These are phyloP conservation scores for Capsicum baccatum DNA, from an alignment of 257 asterid genomes.

Conservation along the genomic window DNA sequence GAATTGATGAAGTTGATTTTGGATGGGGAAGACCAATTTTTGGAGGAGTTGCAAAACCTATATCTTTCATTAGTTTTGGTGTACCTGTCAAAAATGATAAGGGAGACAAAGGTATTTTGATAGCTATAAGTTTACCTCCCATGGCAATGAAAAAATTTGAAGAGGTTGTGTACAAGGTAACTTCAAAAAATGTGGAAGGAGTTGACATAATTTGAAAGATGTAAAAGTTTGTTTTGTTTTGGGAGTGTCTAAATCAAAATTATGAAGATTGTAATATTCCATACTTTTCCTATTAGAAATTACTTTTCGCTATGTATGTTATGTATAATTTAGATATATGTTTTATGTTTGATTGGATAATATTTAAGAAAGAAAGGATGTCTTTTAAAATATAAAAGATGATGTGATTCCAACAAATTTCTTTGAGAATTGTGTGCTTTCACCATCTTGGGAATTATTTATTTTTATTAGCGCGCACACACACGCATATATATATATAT, in stretches of 20 bases:
- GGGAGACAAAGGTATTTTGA: neutral
- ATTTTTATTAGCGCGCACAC: too few relatives aligned
- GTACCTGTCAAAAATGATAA: neutral
- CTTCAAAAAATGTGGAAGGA: neutral
- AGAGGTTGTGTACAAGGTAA: neutral
- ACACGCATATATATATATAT: too few relatives aligned
- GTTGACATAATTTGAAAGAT: neutral
- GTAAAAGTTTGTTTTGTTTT: neutral
- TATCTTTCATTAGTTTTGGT: neutral
- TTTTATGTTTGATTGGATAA: too few relatives aligned
- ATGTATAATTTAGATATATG: too few relatives aligned
- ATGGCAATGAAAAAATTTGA: constrained; percentile 15
- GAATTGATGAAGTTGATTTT: constrained; percentile 24
- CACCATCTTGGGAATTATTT: too few relatives aligned
- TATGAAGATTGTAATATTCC: too few relatives aligned
- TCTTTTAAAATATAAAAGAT: too few relatives aligned
- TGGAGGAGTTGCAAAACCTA: neutral
- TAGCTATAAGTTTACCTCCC: neutral
- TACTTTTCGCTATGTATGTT: too few relatives aligned
- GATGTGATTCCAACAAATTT: too few relatives aligned
- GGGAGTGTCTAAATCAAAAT: neutral
- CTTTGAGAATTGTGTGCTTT: too few relatives aligned
- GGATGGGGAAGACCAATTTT: constrained; percentile 27
- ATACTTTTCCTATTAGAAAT: too few relatives aligned
- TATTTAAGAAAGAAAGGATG: too few relatives aligned